Evolutionary conservation across 495 filamentous ascomycete species (phyloP).

Genomic region (Aspergillus asperescens): DNA sequence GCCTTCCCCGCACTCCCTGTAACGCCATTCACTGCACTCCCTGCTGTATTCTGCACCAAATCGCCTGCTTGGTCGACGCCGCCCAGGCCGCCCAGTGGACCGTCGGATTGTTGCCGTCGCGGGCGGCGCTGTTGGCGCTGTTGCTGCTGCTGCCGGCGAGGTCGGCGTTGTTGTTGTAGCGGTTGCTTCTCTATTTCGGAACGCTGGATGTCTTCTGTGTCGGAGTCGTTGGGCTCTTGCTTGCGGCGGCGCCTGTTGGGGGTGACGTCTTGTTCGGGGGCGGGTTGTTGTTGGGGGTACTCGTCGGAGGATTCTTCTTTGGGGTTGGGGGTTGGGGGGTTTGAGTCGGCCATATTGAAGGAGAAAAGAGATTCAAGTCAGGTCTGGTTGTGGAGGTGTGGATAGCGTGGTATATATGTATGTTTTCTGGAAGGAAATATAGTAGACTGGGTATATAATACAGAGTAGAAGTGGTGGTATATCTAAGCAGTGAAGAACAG

Average conservation of each 20-base stretch:
- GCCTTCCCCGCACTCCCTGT: slow-evolving; percentile 55
- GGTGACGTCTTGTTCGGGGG: slow-evolving; percentile 12
- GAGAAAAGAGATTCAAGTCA: background rate
- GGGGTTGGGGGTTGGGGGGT: slow-evolving; percentile 4
- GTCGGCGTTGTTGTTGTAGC: slow-evolving; percentile 14
- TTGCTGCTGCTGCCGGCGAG: slow-evolving; percentile 14
- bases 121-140: slow-evolving; percentile 20
- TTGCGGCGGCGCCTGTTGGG: slow-evolving; percentile 15
- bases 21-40: slow-evolving; percentile 52
- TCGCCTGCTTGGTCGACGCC: slow-evolving; percentile 53
- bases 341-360: slow-evolving; percentile 5
- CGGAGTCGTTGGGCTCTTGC: slow-evolving; percentile 32
- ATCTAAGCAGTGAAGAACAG: background rate
- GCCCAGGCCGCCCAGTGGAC: slow-evolving; percentile 50
- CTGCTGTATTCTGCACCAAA: slow-evolving; percentile 60
- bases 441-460: background rate
- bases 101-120: slow-evolving; percentile 32
- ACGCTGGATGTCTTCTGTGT: slow-evolving; percentile 32
- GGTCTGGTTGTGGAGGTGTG: background rate
- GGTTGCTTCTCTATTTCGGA: slow-evolving; percentile 34
- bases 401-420: background rate
- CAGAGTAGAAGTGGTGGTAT: too few species aligned
- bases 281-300: slow-evolving; percentile 5
- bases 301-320: slow-evolving; percentile 8
- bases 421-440: background rate